phyloP scores from a whole-genome alignment of 164 flowering plant species.

The Macadamia integrifolia region DNA sequence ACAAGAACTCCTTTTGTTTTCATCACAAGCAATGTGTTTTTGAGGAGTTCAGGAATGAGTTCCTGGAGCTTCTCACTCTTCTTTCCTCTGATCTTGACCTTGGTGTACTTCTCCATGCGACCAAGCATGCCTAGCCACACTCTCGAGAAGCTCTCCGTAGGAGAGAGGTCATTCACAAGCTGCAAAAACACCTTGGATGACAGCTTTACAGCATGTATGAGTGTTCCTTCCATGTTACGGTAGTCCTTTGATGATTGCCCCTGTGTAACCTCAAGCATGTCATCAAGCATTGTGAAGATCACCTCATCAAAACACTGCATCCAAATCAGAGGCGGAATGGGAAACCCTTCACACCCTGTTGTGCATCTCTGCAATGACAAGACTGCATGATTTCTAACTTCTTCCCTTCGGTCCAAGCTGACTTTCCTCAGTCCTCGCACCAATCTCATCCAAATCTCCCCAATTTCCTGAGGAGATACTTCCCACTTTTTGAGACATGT shows the following conservation, averaged over 20 bases:
- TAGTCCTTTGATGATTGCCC: conserved; percentile 29
- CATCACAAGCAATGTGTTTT: conserved; percentile 33
- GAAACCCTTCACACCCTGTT: conserved; percentile 27
- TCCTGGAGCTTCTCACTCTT: conserved; percentile 35
- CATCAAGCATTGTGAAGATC: conserved; percentile 36
- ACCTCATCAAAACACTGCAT: conserved; percentile 34
- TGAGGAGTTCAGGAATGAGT: conserved; percentile 29
- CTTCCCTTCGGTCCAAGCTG: conserved; percentile 38
- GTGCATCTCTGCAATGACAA: conserved; percentile 28
- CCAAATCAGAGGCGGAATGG: conserved; percentile 23
- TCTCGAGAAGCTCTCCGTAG: conserved; percentile 22
- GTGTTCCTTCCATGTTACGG: conserved; percentile 37
- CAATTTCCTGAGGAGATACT: conserved; percentile 23
- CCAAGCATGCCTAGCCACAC: conserved; percentile 35
- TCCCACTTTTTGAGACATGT: conserved; percentile 25
- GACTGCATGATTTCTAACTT: conserved; percentile 32
- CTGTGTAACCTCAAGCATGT: conserved; percentile 33
- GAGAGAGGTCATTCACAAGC: conserved; percentile 16
- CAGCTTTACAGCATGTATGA: conserved; percentile 29
- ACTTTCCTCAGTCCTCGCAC: conserved; percentile 32
- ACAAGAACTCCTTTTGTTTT: conserved; percentile 24
- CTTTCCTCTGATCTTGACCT: conserved; percentile 34
- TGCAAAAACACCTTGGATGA: conserved; percentile 31
- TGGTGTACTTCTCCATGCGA: conserved; percentile 31
- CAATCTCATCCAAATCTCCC: conserved; percentile 36